A percentile compares a stretch with the other conserved stretches of the same genome.
These are phyloP conservation scores for Hypsizygus marmoreus DNA, from an alignment of 768 basidiomycete species.

Conservation along the genomic window DNA sequence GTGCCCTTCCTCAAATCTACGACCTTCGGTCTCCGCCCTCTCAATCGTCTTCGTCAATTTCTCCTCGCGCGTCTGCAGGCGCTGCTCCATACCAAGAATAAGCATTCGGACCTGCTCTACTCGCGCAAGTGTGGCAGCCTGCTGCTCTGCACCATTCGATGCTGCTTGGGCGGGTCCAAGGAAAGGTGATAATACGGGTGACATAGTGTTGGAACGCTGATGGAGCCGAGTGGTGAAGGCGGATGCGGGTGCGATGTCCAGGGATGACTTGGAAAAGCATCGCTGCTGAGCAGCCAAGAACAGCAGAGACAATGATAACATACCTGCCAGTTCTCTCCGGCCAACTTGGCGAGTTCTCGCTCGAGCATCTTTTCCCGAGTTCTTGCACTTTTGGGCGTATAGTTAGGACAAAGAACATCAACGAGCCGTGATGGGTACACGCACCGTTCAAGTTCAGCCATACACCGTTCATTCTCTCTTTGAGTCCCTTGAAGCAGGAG, in stretches of 20 bases:
- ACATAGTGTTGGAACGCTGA: slow-evolving; percentile 35
- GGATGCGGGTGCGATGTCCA: slow-evolving; percentile 32
- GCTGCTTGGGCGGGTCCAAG: slow-evolving; percentile 13
- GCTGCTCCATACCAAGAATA: slow-evolving; percentile 24
- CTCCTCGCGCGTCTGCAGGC: slow-evolving; percentile 23
- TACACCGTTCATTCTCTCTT: slow-evolving; percentile 82
- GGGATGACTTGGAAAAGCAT: slow-evolving; percentile 24
- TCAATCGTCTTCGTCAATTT: slow-evolving; percentile 18
- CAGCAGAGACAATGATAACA: slow-evolving; percentile 16
- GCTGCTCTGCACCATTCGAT: slow-evolving; percentile 6
- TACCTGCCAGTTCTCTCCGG: slow-evolving; percentile 85
- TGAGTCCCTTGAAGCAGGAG: slow-evolving; percentile 79
- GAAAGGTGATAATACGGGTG: slow-evolving; percentile 18
- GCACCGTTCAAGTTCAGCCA: slow-evolving; percentile 78
- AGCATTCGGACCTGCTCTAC: slow-evolving; percentile 22
- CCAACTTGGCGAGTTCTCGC: slow-evolving; percentile 65
- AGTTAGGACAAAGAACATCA: no score
- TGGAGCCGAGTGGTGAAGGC: slow-evolving; percentile 27
- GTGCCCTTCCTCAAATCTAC: slow-evolving; percentile 15
- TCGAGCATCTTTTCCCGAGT: slow-evolving; percentile 79
- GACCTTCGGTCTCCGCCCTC: slow-evolving; percentile 17
- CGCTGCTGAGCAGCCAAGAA: slow-evolving; percentile 12
- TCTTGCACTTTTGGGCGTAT: slow-evolving; percentile 40
- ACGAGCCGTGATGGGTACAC: slow-evolving; percentile 15
- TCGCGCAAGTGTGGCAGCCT: slow-evolving; percentile 9